Percentiles rank a stretch among this genome's conserved stretches.
phyloP scores from a whole-genome alignment of 148 eudicot species.

The Salicornia ramosissima region DNA sequence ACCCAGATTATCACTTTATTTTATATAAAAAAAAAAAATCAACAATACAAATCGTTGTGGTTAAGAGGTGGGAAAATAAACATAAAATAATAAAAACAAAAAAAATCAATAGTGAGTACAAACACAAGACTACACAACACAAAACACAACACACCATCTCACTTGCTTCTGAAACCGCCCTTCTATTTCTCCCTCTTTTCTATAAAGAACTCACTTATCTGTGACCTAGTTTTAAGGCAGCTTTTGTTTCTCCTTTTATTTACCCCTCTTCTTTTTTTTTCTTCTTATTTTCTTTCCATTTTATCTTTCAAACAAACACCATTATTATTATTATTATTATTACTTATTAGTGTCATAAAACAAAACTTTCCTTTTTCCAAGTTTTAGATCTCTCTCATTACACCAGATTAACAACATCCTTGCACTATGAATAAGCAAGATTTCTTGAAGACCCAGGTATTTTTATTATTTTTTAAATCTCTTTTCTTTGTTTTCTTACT shows the following conservation, averaged over 20 bases:
- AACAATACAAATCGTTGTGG: too few species aligned
- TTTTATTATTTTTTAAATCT: background rate
- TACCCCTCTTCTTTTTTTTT: background rate
- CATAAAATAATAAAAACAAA: too few species aligned
- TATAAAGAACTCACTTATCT: background rate
- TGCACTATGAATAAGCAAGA: constrained; percentile 30
- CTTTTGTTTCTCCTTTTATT: background rate
- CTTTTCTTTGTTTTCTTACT: background rate
- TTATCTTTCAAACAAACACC: background rate
- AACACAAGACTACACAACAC: constrained; percentile 8
- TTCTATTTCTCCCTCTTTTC: background rate
- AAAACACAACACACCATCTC: constrained; percentile 1
- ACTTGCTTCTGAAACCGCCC: constrained; percentile 13
- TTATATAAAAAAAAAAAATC: too few species aligned
- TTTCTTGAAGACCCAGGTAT: constrained; percentile 28
- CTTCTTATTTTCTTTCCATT: background rate
- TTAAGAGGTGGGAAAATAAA: too few species aligned
- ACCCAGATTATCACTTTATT: too few species aligned
- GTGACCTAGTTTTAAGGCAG: background rate
- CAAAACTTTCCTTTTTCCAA: background rate
- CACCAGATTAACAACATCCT: background rate
- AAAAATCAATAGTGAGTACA: too few species aligned
- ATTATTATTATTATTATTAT: background rate
- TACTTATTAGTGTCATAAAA: background rate
- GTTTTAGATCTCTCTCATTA: constrained; percentile 15